Conservation (phyloP, 139 green algal genomes). For the Bryopsis sp. region DNA sequence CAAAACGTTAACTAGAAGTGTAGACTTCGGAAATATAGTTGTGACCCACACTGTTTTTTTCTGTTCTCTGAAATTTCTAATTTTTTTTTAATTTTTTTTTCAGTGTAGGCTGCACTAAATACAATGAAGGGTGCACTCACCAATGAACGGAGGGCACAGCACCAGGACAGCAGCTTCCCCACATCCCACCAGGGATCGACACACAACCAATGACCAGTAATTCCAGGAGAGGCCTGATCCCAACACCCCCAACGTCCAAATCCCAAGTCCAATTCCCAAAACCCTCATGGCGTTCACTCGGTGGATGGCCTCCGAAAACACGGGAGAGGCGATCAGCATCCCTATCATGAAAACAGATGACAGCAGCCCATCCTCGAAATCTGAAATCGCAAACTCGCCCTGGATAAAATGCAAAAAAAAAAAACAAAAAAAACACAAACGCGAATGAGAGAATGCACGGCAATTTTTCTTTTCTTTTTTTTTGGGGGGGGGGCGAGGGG, state of each 20-base stretch:
- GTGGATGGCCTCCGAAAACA: slow-evolving; percentile 81
- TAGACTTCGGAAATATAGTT: background rate
- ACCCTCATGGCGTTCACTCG: slow-evolving; percentile 46
- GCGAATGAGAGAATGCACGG: background rate
- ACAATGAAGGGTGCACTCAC: slow-evolving; percentile 33
- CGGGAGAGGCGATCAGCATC: slow-evolving; percentile 75
- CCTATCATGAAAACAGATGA: slow-evolving; percentile 89
- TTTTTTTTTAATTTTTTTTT: too few species aligned
- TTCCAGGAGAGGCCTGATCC: slow-evolving; percentile 53
- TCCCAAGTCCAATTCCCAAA: slow-evolving; percentile 72
- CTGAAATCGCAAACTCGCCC: slow-evolving; percentile 70
- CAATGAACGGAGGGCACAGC: slow-evolving; percentile 90
- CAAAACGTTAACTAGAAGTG: background rate
- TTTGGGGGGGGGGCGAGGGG: too few species aligned
- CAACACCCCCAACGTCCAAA: slow-evolving; percentile 66
- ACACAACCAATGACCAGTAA: slow-evolving; percentile 54
- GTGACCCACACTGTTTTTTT: too few species aligned
- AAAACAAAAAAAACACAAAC: background rate
- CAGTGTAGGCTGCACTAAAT: too few species aligned
- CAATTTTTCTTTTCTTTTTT: too few species aligned
- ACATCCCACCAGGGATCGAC: slow-evolving; percentile 71
- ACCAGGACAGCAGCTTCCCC: slow-evolving; percentile 90
- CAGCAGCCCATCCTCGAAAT: slow-evolving; percentile 86
- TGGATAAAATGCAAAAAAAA: slow-evolving; percentile 20
- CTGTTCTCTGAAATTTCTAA: too few species aligned